Evolutionary conservation across 2,329 filamentous ascomycete species (phyloP).

Genomic region (Pseudocercospora crystallina): DNA sequence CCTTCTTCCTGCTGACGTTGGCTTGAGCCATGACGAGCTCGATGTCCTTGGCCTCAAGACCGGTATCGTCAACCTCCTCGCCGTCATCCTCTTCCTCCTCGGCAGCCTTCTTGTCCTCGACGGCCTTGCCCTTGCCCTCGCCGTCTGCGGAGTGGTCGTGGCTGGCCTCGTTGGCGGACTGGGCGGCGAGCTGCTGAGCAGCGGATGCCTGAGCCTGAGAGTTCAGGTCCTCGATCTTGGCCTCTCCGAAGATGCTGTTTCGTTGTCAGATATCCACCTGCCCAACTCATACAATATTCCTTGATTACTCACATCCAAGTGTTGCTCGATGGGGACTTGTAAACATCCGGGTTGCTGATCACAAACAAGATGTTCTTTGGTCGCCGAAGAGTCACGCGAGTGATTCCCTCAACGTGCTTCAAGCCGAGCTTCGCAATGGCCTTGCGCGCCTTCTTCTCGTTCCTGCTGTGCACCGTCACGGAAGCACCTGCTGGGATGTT

Average conservation of each 20-base stretch:
- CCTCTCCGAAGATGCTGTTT: slow-evolving; percentile 93
- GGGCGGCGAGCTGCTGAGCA: slow-evolving; percentile 87
- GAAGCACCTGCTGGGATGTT: slow-evolving; percentile 79
- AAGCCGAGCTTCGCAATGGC: slow-evolving; percentile 97
- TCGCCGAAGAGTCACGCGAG: slow-evolving; percentile 92
- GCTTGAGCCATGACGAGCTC: slow-evolving; percentile 99
- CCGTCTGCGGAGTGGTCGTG: slow-evolving; percentile 77
- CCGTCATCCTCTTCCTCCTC: slow-evolving; percentile 83
- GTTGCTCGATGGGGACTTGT: slow-evolving; percentile 99
- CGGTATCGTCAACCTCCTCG: slow-evolving; percentile 91
- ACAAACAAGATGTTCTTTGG: slow-evolving; percentile 99
- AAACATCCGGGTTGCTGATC: slow-evolving; percentile 99
- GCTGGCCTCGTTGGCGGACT: slow-evolving; percentile 65
- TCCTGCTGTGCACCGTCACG: slow-evolving; percentile 93
- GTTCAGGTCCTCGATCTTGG: slow-evolving; percentile 99
- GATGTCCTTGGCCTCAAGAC: slow-evolving; percentile 98
- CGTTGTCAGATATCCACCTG: slow-evolving; percentile 6
- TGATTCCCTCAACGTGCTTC: slow-evolving; percentile 95
- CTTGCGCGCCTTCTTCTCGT: slow-evolving; percentile 99
- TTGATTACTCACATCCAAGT: slow-evolving; percentile 84
- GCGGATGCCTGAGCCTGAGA: slow-evolving; percentile 94
- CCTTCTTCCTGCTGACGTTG: slow-evolving; percentile 95
- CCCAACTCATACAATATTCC: slow-evolving; percentile 1
- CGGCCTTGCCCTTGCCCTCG: slow-evolving; percentile 71
- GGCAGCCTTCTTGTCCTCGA: slow-evolving; percentile 58